Evolutionary conservation across 192 early-diverging fungal genomes (phyloP), one percentile per base, ranked within the genome.

Genomic region (Backusella mclennaniae): DNA sequence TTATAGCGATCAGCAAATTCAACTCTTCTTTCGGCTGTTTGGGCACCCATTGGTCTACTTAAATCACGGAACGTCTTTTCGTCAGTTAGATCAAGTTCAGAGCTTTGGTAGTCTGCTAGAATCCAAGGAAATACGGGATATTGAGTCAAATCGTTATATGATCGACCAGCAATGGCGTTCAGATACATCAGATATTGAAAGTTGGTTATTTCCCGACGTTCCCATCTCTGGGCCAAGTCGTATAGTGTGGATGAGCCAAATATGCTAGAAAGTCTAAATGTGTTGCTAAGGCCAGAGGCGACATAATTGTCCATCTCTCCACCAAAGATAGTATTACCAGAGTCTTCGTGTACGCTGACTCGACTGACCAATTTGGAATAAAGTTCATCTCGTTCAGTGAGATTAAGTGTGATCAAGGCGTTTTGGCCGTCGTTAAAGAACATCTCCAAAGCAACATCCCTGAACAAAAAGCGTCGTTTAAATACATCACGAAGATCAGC

Each of bases 121-220:
- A 96, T 88, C 95, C 97, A 99, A 6, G 97, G 97, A 74, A 99
- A 99, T 15, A 99, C 95, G 0, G 97, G 97, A 75, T 98, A 99
- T 81, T 97, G 97, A 0, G 96, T 97, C 77, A 99, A 80, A 83
- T 99, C 85, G 76, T 91, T 92, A 77, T 92, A 92, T 3, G 93
- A 92, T 23, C 93, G 83, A 12, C 95, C 97, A 33, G 95, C 93
- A 39, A 96, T 80, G 0, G 95, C 95, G 80, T 99, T 99, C 9
- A 99, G 86, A 41, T 90, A 88, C 95, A 98, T 97, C 70, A 99
- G 74, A 69, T 99, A 99, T 80, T 99, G 96, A 82, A 98, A 99
- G 75, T 99, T 99, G 59, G 92, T 92, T 46, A 98, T 92, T 79
- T 97, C 95, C 29, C 93, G 84, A 35, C 85, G 87, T 75, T 93